Evolutionary conservation across 192 early-diverging fungal genomes (phyloP), one percentile per base, ranked within the genome.

Genomic region (Backusella tuberculispora): DNA sequence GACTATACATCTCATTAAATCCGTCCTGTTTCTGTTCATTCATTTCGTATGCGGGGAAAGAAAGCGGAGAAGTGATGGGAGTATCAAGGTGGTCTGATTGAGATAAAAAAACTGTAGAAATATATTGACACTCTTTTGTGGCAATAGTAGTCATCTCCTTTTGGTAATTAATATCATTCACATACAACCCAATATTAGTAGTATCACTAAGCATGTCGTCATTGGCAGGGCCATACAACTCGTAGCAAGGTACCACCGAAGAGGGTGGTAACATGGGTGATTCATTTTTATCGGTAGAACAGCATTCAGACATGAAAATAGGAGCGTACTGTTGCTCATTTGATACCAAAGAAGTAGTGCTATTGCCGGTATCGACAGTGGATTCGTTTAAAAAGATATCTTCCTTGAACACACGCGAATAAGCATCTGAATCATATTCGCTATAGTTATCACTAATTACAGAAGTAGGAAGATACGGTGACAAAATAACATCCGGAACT

Each of bases 341-440:
- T 21, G 53, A 24, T 3, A 19, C 53, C 10, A 10, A 60, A 12
- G 21, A 60, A n/a, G 1, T 24, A 24, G 19, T 26, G 21, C 21
- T 24, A 60, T 26, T 60, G 0, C 8, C 21, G 8, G 3, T 24
- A 26, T 26, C 24, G 53, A 24, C 53, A 60, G 10, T 60, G 53
- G n/a, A 60, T 60, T 60, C 53, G 13, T 60, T 60, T 26, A 60
- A 12, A 60, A 60, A 60, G 53, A 60, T 60, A 60, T 60, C 53
- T 4, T 60, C 53, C 53, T 60, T 60, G 10, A 19, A 60, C 4
- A 60, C 26, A 13, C 21, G 53, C 10, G 53, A 50, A 2, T 34
- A 34, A 34, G 29, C 2, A 34, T 34, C 29, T 34, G 29, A 34
- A 34, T 50, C 6, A 50, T 19, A 6, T 6, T 19, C 48, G n/a